Evolutionary conservation across 2,329 filamentous ascomycete genomes (phyloP), one percentile per base, ranked within the genome.

Genomic region (Trichoderma sp.): DNA sequence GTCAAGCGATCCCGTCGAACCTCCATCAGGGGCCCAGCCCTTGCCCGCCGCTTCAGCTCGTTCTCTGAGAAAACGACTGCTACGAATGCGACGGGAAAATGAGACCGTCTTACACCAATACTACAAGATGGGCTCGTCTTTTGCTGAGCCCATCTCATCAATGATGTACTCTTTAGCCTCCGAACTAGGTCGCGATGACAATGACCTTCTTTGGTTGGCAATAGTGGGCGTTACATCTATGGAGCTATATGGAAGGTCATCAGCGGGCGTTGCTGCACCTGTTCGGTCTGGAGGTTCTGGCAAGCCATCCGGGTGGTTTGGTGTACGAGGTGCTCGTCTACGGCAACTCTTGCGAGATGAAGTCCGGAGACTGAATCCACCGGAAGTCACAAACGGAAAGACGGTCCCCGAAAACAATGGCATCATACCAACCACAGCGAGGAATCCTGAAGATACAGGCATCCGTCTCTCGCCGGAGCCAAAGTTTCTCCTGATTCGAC

Each of bases 151-250:
- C 0, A 92, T 98, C 67, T 96, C 94, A 0, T 97, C 94, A 0
- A 90, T 98, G 82, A 88, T 97, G 76, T 99, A 98, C 79, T 96
- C 94, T 0, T 85, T 99, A 16, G 96, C 95, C 1, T 97, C 94
- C 1, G 96, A 98, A 76, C 87, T 99, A 7, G 96, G 96, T 71
- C 91, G 94, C 65, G 96, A 98, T 83, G 95, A 98, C 79, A 99
- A 98, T 75, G 94, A 99, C 75, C 84, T 98, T 26, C 85, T 99
- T 16, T 99, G 96, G 96, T 86, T 97, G 69, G 90, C 94, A 6
- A 97, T 98, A 75, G 93, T 99, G 30, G 96, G 96, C 6, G 93
- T 97, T 43, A 94, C 92, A n/a, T 97, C 94, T 18, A 90, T 97
- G 80, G 94, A 97, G 77, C 86, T 97, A 0, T 97, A 96, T 73